Base-by-base conservation (phyloP, 257 asterid species). In the Solanum paucissectum region DNA sequence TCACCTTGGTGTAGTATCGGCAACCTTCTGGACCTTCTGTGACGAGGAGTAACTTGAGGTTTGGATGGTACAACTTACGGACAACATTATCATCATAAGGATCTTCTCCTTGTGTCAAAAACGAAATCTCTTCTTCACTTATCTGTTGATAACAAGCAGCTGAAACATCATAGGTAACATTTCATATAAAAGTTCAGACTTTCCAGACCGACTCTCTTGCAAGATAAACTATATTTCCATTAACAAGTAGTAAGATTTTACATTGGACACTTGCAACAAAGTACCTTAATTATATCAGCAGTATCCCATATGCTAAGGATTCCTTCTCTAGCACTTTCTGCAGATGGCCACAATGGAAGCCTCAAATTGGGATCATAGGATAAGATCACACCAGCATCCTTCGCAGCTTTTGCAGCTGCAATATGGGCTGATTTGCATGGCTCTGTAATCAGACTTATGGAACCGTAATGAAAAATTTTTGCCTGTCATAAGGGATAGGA, bases 1-100 rank as follows among this genome's bases (percentile, higher is more conserved):
- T 66, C 83, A 96, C 99, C 98, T 97, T 97, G 83, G 99, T 94
- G 91, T 96, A 97, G 87, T 97, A 96, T 87, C 99, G 92, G 95
- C 99, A 97, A 86, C 99, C 99, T 79, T 92, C 98, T 21, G 99
- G 88, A 68, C 99, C 99, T 92, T 97, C 99, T 32, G 99, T 97
- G 66, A 97, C 98, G 2, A 97, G 99, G 86, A 97, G 98, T 86
- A 97, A 90, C 82, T 95, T 95, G 85, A 95, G 95, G 87, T 94
- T 92, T 18, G 95, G 90, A 90, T 97, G 99, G 93, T 90, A 97
- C 91, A 97, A 73, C 89, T 94, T 96, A 13, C 97, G 98, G 82
- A 95, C 98, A 18, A 97, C 99, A 38, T 92, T 90, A 64, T 96
- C 99, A 64, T 97, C 98, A 83, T 90, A 96, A 5, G 99, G 99